Evolutionary conservation across 305 asterid species (phyloP).

Genomic region (Solanum hybrid): DNA sequence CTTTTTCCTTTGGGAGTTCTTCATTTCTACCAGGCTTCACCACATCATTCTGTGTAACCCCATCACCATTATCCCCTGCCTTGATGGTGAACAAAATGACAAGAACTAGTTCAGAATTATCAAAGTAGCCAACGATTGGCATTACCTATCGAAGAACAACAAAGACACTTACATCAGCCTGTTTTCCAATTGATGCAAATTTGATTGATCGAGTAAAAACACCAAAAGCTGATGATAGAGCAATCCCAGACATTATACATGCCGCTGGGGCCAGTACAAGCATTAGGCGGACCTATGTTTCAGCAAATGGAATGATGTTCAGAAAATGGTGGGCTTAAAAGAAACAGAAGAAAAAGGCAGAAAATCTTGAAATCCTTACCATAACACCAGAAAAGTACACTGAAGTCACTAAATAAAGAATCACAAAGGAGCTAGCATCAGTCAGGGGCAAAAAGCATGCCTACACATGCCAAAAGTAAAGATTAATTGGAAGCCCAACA

Average conservation of each 20-base stretch:
- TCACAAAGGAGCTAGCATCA: constrained; percentile 92
- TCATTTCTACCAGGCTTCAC: constrained; percentile 60
- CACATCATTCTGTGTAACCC: constrained; percentile 31
- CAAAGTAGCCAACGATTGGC: background rate
- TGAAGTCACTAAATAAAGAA: constrained; percentile 92
- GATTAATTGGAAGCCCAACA: constrained; percentile 1
- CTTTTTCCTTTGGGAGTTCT: constrained; percentile 53
- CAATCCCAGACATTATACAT: constrained; percentile 98
- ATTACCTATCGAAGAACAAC: background rate
- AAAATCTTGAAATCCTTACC: constrained; percentile 39
- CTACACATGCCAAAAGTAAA: constrained; percentile 34
- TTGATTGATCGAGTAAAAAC: constrained; percentile 81
- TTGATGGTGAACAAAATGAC: constrained; percentile 22
- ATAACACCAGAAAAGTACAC: constrained; percentile 98
- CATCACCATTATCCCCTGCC: constrained; percentile 61
- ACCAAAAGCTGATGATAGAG: constrained; percentile 89
- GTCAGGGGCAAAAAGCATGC: constrained; percentile 95
- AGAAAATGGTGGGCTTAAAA: background rate
- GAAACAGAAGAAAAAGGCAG: background rate
- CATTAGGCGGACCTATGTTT: constrained; percentile 86
- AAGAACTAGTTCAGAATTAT: background rate
- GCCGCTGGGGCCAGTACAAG: constrained; percentile 99
- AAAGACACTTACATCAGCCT: constrained; percentile 43
- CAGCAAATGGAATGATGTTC: constrained; percentile 13
- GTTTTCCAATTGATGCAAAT: constrained; percentile 42